phyloP scores from a whole-genome alignment of 371 early-diverging fungal species.

The Mucor lusitanicus region DNA sequence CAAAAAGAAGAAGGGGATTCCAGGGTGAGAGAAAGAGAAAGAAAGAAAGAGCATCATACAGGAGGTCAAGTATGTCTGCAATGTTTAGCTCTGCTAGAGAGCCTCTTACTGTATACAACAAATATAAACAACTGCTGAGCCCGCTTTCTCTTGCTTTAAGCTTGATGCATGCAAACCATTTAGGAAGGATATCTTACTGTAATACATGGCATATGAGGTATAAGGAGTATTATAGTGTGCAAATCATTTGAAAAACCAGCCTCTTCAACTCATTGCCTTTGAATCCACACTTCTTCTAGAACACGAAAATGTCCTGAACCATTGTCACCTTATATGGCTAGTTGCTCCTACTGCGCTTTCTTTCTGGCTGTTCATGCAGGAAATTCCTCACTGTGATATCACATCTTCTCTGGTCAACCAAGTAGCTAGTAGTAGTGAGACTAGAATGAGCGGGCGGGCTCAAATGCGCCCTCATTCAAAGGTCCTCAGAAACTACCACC shows the following conservation, averaged over 20 bases:
- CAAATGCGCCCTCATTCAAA: too few relatives aligned
- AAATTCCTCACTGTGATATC: too few relatives aligned
- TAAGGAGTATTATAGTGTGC: not conserved
- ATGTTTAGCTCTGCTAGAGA: not conserved
- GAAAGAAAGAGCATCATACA: not conserved
- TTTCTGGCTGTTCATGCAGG: not conserved
- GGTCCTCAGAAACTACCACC: not conserved
- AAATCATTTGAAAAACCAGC: not conserved
- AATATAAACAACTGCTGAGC: constrained; percentile 12
- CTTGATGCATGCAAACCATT: constrained; percentile 2
- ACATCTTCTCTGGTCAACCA: not conserved
- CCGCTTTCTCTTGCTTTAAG: not conserved
- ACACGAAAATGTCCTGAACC: not conserved
- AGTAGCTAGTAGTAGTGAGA: not conserved
- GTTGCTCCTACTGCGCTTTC: not conserved
- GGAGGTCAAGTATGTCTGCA: constrained; percentile 5
- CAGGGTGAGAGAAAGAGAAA: not conserved
- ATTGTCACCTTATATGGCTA: not conserved
- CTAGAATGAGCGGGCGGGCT: too few relatives aligned
- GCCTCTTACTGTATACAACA: not conserved
- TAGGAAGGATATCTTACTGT: not conserved
- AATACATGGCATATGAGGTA: not conserved
- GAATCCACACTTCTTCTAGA: not conserved
- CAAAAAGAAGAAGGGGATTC: not conserved
- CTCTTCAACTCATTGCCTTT: not conserved